Percentiles rank a stretch among this genome's conserved stretches.
phyloP scores from a whole-genome alignment of 208 protist genomes.

The Sergeia podlipaevii region DNA sequence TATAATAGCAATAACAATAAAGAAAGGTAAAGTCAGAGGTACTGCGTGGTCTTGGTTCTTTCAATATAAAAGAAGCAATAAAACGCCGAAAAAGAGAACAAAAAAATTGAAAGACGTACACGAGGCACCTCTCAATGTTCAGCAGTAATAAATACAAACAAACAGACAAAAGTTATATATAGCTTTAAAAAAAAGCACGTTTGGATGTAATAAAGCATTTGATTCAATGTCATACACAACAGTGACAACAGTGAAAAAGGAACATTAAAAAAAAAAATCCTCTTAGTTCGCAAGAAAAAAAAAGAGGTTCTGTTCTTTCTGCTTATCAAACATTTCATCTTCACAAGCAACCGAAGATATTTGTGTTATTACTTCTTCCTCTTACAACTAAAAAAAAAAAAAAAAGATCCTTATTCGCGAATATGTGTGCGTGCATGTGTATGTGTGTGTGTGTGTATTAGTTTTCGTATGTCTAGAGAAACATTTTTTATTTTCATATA shows the following conservation, averaged over 20 bases:
- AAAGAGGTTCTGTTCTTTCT: neutral
- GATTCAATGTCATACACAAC: no score
- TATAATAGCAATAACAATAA: neutral
- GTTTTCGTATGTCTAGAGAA: no score
- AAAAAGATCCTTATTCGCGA: neutral
- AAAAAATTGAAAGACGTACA: conserved; percentile 3
- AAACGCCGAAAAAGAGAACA: neutral
- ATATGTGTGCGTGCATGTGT: no score
- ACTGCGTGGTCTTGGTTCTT: conserved; percentile 1
- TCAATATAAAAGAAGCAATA: conserved; percentile 7
- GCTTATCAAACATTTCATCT: neutral
- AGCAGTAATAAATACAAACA: neutral
- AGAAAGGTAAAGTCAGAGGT: neutral
- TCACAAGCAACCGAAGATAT: neutral
- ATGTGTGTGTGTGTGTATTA: no score
- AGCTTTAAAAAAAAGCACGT: conserved; percentile 1
- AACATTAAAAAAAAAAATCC: conserved; percentile 2
- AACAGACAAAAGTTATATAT: neutral
- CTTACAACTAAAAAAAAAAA: neutral
- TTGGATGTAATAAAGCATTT: no score
- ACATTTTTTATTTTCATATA: no score
- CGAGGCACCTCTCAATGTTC: no score
- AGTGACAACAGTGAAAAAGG: neutral
- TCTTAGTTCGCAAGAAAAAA: neutral
- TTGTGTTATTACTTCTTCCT: no score